Evolutionary conservation across 1,284 basidiomycete genomes (phyloP).

Genomic region (Ustilago loliicola): DNA sequence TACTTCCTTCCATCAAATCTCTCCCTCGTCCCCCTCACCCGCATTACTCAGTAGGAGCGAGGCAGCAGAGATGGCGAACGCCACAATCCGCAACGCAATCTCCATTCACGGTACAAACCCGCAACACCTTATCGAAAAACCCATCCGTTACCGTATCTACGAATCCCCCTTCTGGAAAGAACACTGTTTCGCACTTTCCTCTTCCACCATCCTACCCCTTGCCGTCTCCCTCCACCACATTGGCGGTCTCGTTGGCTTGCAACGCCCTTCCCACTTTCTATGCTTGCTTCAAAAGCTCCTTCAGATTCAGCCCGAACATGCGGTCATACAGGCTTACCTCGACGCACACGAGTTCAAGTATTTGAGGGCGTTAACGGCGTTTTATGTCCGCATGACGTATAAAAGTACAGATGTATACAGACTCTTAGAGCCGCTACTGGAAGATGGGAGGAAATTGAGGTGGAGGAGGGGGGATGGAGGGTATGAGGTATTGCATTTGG

Average conservation of each 20-base stretch:
- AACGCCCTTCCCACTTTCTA: conserved; percentile 74
- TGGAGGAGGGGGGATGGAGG: conserved; percentile 76
- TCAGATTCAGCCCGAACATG: conserved; percentile 96
- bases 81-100: conserved; percentile 83
- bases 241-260: conserved; percentile 77
- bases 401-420: conserved; percentile 89
- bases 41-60: background rate
- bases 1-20: too few species aligned
- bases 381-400: conserved; percentile 97
- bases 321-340: conserved; percentile 94
- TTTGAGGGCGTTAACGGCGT: conserved; percentile 88
- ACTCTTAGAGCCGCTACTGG: conserved; percentile 90
- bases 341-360: conserved; percentile 94
- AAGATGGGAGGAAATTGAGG: conserved; percentile 92
- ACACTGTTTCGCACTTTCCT: conserved; percentile 73
- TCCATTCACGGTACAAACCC: conserved; percentile 90
- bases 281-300: conserved; percentile 92
- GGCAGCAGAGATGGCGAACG: conserved; percentile 81
- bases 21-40: background rate
- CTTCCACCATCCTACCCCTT: conserved; percentile 92
- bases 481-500: conserved; percentile 84
- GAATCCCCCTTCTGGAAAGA: conserved; percentile 97
- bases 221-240: conserved; percentile 85
- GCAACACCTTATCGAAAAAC: conserved; percentile 94
- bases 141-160: conserved; percentile 95